Evolutionary conservation across 148 eudicot genomes (phyloP), one percentile per base, ranked within the genome.

Genomic region (Cornus controversa): DNA sequence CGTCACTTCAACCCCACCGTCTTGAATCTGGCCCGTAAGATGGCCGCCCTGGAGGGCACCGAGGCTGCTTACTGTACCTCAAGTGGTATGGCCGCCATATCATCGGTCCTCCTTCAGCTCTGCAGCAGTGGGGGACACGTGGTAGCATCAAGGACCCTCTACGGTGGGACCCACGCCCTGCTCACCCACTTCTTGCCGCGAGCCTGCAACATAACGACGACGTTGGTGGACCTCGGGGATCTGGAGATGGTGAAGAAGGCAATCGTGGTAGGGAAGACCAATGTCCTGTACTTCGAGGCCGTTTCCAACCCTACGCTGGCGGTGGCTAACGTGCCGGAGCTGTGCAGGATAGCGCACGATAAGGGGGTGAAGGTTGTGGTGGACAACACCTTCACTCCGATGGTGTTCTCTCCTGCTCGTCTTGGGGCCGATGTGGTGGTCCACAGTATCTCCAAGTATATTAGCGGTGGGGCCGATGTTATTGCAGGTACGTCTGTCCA

Each of bases 1-100:
- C 95, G 99, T 11, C 99, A 96, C 76, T 93, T 92, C 72, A 96
- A 96, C 78, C 99, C 99, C 0, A 96, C 99, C 0, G 98, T 96
- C 8, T 89, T 96, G 2, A 93, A 84, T 82, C 87, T 96, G 4
- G 87, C 92, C 37, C 95, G 98, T n/a, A 92, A 88, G 74, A 93
- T 96, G 93, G 99, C 99, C 0, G 95, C 98, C 62, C 20, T 96
- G 16, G 99, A 96, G 66, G 97, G 97, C 0, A 96, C 99, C 11
- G 97, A 96, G 84, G 95, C 98, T 0, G 99, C 98, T 4, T 96
- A 96, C 86, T 96, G 99, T 84, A 96, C 97, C 5, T 83, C 99
- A 63, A 90, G 94, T 65, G 99, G 99, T 54, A 96, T 96, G 98
- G 90, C 99, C 0, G 98, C 99, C 1, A 91, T 96, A 76, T 86